A percentile compares a stretch with the other conserved stretches of the same genome.
Conservation (phyloP, 2,329 filamentous ascomycete genomes). For the Leptodontidium sp. region DNA sequence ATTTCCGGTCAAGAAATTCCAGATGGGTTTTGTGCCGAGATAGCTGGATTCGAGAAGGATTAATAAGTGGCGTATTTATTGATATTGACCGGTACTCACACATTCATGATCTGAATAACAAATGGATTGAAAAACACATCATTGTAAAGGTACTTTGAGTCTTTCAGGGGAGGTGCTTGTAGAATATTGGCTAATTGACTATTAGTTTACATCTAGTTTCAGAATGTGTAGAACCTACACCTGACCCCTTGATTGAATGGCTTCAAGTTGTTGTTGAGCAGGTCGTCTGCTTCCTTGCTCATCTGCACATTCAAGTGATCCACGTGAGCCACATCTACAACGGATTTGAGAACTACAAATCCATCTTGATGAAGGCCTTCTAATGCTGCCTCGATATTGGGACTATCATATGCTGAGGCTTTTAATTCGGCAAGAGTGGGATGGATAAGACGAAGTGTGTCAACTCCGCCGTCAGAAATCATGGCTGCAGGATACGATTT, state of each 20-base stretch:
- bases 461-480: slow-evolving; percentile 4
- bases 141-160: slow-evolving; percentile 47
- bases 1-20: slow-evolving; percentile 53
- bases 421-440: slow-evolving; percentile 41
- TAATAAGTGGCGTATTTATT: background rate
- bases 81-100: slow-evolving; percentile 40
- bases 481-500: background rate
- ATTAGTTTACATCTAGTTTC: slow-evolving; percentile 10
- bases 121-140: slow-evolving; percentile 54
- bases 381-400: slow-evolving; percentile 48
- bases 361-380: slow-evolving; percentile 50
- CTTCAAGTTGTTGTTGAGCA: slow-evolving; percentile 43
- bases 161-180: slow-evolving; percentile 49
- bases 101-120: slow-evolving; percentile 51
- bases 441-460: slow-evolving; percentile 37
- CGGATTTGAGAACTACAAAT: slow-evolving; percentile 49
- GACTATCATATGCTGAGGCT: slow-evolving; percentile 39
- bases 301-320: slow-evolving; percentile 48
- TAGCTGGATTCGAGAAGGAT: slow-evolving; percentile 44
- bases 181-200: slow-evolving; percentile 50
- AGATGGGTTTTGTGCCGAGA: slow-evolving; percentile 51
- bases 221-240: slow-evolving; percentile 36
- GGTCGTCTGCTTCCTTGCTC: slow-evolving; percentile 47
- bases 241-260: slow-evolving; percentile 50
- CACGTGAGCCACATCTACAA: slow-evolving; percentile 48